phyloP scores from a whole-genome alignment of 495 filamentous ascomycete genomes.

The Astrothelium subdiscretum region DNA sequence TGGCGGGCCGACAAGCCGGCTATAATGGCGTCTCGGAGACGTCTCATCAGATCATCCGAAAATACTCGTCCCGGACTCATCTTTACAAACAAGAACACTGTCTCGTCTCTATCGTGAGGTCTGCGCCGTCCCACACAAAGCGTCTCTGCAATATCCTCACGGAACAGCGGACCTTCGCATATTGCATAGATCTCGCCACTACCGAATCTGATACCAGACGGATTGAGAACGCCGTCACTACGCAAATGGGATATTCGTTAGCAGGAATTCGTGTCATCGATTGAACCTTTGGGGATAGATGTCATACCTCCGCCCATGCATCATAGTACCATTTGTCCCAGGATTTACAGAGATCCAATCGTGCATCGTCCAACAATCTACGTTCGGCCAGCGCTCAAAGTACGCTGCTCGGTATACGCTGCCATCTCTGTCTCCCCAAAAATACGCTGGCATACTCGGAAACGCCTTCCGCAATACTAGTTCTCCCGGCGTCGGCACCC shows the following conservation, averaged over 20 bases:
- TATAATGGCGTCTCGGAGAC: conserved; percentile 50
- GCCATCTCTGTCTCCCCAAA: conserved; percentile 52
- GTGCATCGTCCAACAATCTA: conserved; percentile 60
- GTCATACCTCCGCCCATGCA: conserved; percentile 77
- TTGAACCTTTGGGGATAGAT: no score
- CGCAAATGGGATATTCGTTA: background rate
- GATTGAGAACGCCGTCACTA: conserved; percentile 54
- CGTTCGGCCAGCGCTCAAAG: conserved; percentile 57
- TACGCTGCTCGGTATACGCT: conserved; percentile 57
- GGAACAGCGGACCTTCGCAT: conserved; percentile 40
- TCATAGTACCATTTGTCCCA: conserved; percentile 49
- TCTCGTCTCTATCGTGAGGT: conserved; percentile 56
- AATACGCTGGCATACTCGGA: conserved; percentile 61
- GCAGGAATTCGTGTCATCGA: no score
- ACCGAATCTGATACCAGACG: conserved; percentile 80
- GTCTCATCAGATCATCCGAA: conserved; percentile 40
- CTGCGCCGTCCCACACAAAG: conserved; percentile 69
- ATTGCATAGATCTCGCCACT: conserved; percentile 72
- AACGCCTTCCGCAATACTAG: conserved; percentile 54
- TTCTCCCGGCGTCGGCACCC: conserved; percentile 41
- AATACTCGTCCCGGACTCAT: conserved; percentile 51
- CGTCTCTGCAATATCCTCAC: conserved; percentile 40
- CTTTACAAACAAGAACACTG: conserved; percentile 62
- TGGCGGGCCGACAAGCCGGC: conserved; percentile 56
- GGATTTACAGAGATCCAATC: conserved; percentile 67